Percentiles rank a stretch among this genome's conserved stretches.
Conservation (phyloP, 345 rosid species). For the Eucalyptus shirleyi region DNA sequence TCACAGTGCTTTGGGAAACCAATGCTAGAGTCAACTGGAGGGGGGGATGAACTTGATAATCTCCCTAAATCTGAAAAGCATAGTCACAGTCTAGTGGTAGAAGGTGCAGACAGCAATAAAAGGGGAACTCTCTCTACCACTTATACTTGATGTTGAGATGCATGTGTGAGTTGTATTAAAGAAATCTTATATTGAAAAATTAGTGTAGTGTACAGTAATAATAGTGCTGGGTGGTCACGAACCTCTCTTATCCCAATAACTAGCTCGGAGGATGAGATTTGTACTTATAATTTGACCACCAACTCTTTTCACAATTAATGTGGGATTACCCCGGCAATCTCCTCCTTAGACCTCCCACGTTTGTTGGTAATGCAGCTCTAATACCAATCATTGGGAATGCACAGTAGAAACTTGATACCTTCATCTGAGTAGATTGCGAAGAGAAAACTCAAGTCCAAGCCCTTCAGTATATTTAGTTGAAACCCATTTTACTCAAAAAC, state of each 20-base stretch:
- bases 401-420: neutral
- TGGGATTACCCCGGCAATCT: neutral
- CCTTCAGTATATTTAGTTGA: neutral
- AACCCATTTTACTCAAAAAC: neutral
- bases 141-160: neutral
- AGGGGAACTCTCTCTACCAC: neutral
- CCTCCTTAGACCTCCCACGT: neutral
- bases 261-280: no score
- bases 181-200: no score
- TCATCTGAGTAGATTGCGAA: rapidly evolving
- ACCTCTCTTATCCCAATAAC: no score
- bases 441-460: neutral
- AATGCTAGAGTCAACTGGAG: neutral
- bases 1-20: neutral
- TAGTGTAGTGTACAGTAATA: neutral
- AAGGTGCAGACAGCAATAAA: neutral
- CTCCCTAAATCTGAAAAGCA: neutral
- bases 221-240: neutral
- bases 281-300: neutral
- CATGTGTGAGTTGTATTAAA: neutral
- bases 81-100: neutral
- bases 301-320: neutral
- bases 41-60: neutral
- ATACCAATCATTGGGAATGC: neutral
- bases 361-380: neutral